These are phyloP conservation scores for Heterobasidion parviporum DNA, from an alignment of 1,284 basidiomycete genomes.

Conservation along the genomic window DNA sequence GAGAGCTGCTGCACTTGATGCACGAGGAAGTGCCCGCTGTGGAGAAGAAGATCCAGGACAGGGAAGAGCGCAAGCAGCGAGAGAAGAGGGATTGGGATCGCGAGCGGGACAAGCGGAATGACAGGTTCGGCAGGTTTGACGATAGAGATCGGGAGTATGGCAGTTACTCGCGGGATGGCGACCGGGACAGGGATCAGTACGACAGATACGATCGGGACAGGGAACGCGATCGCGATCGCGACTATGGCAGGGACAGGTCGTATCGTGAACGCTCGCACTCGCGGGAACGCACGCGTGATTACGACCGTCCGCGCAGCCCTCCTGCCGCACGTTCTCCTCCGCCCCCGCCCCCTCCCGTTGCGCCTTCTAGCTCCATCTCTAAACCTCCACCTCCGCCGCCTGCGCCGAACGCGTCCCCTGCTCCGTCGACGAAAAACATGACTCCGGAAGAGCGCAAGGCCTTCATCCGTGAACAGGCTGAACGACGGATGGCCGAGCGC, in stretches of 20 bases:
- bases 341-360: slow-evolving; percentile 38
- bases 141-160: slow-evolving; percentile 30
- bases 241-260: slow-evolving; percentile 1
- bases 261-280: slow-evolving; percentile 24
- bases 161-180: slow-evolving; percentile 18
- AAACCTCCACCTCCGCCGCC: slow-evolving; percentile 40
- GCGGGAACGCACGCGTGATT: slow-evolving; percentile 21
- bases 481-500: slow-evolving; percentile 79
- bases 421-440: slow-evolving; percentile 63
- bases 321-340: slow-evolving; percentile 40
- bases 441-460: slow-evolving; percentile 80
- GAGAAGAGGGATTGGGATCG: slow-evolving; percentile 75
- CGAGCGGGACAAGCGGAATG: slow-evolving; percentile 83
- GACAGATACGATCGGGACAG: slow-evolving; percentile 26
- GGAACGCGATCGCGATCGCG: slow-evolving; percentile 21
- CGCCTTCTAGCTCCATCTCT: slow-evolving; percentile 29
- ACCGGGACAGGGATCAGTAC: slow-evolving; percentile 17
- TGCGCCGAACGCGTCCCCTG: slow-evolving; percentile 42
- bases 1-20: slow-evolving; percentile 82
- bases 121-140: slow-evolving; percentile 66
- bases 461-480: slow-evolving; percentile 77
- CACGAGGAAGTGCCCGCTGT: slow-evolving; percentile 91
- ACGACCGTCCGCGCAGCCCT: slow-evolving; percentile 37
- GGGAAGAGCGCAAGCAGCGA: slow-evolving; percentile 69
- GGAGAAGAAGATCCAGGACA: slow-evolving; percentile 77